Evolutionary conservation across 2,329 filamentous ascomycete genomes (phyloP), one percentile per base, ranked within the genome.

Genomic region (Xylariaceae sp.): DNA sequence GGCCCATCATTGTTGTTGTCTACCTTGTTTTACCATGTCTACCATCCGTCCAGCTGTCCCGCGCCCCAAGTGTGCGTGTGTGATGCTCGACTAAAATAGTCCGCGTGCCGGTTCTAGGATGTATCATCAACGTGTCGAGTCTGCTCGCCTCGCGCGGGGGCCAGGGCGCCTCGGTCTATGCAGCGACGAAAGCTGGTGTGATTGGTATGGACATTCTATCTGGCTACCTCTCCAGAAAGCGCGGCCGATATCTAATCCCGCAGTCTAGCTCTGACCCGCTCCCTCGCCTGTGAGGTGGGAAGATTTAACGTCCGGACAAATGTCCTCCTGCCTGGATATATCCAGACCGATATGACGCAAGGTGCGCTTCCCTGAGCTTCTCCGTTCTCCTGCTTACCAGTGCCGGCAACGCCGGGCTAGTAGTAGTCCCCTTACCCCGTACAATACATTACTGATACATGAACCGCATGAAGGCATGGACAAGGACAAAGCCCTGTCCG

Each of bases 41-140:
- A n/a, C n/a, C n/a, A n/a, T n/a, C n/a, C n/a, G n/a, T n/a, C n/a
- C n/a, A n/a, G n/a, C n/a, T n/a, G n/a, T n/a, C n/a, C n/a, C n/a
- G n/a, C n/a, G n/a, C n/a, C n/a, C n/a, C n/a, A n/a, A n/a, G n/a
- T n/a, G n/a, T n/a, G n/a, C n/a, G n/a, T n/a, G n/a, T n/a, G n/a
- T n/a, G n/a, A n/a, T n/a, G n/a, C n/a, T n/a, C n/a, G n/a, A n/a
- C n/a, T n/a, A n/a, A n/a, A n/a, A n/a, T n/a, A n/a, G n/a, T n/a
- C n/a, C n/a, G n/a, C n/a, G n/a, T n/a, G n/a, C n/a, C n/a, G n/a
- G n/a, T n/a, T 9, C 5, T 31, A 73, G 73, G 69, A 6, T 84
- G 77, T 50, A 88, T 94, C 40, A 79, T 94, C 56, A 94, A 94
- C 51, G 64, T 94, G 15, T 79, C 83, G 1, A 90, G 83, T 30